phyloP scores from a whole-genome alignment of 2,329 filamentous ascomycete species.

The Trichoderma aggressivum region DNA sequence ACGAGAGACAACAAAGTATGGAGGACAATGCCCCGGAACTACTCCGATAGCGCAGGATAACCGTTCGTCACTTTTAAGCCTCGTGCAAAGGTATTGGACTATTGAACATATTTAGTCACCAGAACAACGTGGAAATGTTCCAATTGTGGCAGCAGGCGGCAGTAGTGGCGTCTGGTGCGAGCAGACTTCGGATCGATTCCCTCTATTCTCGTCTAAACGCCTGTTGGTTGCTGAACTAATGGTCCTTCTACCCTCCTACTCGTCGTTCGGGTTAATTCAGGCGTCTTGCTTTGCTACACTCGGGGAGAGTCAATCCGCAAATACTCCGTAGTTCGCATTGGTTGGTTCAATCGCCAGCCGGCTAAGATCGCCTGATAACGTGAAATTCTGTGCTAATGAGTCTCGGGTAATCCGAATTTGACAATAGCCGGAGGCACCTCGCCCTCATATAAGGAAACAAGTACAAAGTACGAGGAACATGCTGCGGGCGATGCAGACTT shows the following conservation, averaged over 20 bases:
- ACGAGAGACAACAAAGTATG: background rate
- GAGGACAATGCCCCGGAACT: background rate
- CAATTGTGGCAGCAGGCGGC: background rate
- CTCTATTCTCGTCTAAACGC: background rate
- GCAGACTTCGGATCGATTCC: background rate
- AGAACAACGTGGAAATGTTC: background rate
- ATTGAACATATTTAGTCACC: background rate
- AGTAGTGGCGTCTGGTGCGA: background rate
- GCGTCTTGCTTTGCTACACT: background rate
- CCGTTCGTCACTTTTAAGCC: background rate
- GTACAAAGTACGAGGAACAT: background rate
- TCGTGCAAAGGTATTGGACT: background rate
- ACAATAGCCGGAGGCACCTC: constrained; percentile 10
- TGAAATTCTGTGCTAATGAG: background rate
- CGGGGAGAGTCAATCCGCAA: background rate
- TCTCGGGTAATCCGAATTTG: constrained; percentile 12
- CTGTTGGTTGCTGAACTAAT: background rate
- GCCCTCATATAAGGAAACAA: background rate
- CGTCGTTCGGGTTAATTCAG: background rate
- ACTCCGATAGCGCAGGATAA: background rate
- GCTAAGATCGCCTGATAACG: background rate
- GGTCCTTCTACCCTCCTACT: background rate
- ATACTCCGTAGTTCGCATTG: background rate
- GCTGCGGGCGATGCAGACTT: background rate
- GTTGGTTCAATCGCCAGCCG: background rate